phyloP scores from a whole-genome alignment of 202 grass and related monocot genomes.

The Zizania palustris region DNA sequence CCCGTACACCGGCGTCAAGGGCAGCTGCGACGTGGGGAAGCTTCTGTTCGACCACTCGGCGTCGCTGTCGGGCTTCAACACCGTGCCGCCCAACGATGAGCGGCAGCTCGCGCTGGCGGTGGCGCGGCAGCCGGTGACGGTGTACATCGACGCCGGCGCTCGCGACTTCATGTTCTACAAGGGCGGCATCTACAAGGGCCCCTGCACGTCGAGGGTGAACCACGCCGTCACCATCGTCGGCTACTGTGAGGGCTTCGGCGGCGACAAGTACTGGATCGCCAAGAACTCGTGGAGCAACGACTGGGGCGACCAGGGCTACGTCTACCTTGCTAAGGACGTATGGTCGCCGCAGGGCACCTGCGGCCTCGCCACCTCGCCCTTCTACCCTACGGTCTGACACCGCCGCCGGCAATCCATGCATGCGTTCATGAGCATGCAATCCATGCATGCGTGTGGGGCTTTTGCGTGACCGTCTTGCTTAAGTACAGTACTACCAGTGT shows the following conservation, averaged over 20 bases:
- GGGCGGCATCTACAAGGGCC: constrained; percentile 35
- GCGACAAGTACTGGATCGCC: constrained; percentile 49
- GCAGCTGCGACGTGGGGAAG: constrained; percentile 7
- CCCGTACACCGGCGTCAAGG: constrained; percentile 30
- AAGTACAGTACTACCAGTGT: neutral
- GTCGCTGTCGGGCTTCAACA: constrained; percentile 23
- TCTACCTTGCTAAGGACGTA: constrained; percentile 43
- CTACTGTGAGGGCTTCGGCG: constrained; percentile 23
- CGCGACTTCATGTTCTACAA: constrained; percentile 44
- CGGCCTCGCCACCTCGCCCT: constrained; percentile 26
- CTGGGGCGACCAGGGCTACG: constrained; percentile 52
- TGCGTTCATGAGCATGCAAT: neutral
- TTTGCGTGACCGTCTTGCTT: neutral
- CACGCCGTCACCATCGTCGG: constrained; percentile 50
- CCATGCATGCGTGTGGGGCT: neutral
- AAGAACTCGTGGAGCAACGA: constrained; percentile 62
- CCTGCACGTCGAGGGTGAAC: constrained; percentile 32
- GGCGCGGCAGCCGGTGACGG: constrained; percentile 41
- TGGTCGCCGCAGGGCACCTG: constrained; percentile 35
- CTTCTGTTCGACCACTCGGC: neutral
- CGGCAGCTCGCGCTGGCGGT: neutral
- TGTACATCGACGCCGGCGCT: constrained; percentile 31
- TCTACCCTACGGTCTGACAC: constrained; percentile 27
- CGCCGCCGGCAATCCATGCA: neutral
- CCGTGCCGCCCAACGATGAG: constrained; percentile 33